These are phyloP conservation scores for Pythium utonaiense DNA, from an alignment of 352 stramenopile genomes.

Conservation along the genomic window DNA sequence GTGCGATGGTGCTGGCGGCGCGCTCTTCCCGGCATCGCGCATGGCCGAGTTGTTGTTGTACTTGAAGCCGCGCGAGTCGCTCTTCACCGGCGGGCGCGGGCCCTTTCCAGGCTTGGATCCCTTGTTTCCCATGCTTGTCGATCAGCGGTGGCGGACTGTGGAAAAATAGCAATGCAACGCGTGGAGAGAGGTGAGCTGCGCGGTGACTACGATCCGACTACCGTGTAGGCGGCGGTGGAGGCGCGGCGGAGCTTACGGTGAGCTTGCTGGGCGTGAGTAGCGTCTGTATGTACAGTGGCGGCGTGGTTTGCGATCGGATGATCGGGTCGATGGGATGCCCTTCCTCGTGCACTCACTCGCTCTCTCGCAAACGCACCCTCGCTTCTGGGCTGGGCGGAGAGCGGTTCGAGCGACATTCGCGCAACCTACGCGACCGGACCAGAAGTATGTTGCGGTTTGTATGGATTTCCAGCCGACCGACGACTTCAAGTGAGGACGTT, in stretches of 20 bases:
- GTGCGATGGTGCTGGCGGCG: constrained; percentile 62
- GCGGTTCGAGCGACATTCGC: constrained; percentile 7
- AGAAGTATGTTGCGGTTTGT: background rate
- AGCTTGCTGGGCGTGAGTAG: background rate
- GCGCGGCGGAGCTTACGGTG: background rate
- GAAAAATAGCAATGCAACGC: constrained; percentile 3
- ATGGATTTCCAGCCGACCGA: constrained; percentile 16
- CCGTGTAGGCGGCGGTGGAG: no score
- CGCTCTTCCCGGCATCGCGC: constrained; percentile 69
- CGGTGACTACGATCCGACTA: no score
- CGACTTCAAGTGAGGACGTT: constrained; percentile 15
- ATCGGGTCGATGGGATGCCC: constrained; percentile 5
- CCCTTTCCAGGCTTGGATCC: constrained; percentile 66
- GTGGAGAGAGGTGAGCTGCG: background rate
- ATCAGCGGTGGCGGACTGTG: constrained; percentile 5
- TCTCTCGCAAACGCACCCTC: background rate
- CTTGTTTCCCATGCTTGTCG: constrained; percentile 72
- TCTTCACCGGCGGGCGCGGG: constrained; percentile 76
- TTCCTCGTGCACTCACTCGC: constrained; percentile 11
- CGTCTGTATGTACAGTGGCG: constrained; percentile 1
- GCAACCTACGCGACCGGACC: constrained; percentile 28
- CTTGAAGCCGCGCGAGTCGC: constrained; percentile 80
- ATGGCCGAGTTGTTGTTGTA: constrained; percentile 42
- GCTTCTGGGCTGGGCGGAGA: background rate
- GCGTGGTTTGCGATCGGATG: constrained; percentile 12